Evolutionary conservation across 352 stramenopile genomes (phyloP).

Genomic region (Pythium grandisporangium): DNA sequence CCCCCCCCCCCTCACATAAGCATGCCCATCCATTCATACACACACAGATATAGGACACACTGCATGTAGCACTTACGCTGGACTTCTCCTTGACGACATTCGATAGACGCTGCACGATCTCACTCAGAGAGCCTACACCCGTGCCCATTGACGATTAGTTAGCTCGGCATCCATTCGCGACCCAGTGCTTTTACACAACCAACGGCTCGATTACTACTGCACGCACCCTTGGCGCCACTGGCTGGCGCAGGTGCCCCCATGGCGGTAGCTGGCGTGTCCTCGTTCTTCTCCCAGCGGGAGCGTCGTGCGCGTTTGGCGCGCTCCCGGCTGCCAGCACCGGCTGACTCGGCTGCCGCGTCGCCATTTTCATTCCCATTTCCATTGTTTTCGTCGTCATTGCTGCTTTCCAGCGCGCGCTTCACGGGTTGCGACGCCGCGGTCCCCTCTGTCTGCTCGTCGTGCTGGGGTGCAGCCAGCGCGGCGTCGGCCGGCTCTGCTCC

Average conservation of each 20-base stretch:
- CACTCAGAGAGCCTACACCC: slow-evolving; percentile 20
- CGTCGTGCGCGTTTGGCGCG: slow-evolving; percentile 21
- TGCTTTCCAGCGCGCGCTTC: no score
- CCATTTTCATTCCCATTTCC: not conserved
- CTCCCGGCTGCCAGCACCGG: not conserved
- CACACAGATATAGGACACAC: no score
- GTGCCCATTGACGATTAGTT: not conserved
- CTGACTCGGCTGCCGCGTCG: slow-evolving; percentile 1
- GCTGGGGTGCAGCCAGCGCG: slow-evolving; percentile 6
- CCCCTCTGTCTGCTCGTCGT: not conserved
- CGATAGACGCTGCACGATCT: slow-evolving; percentile 57
- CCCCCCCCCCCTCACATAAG: not conserved
- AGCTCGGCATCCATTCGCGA: not conserved
- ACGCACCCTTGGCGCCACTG: slow-evolving; percentile 2
- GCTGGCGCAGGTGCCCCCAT: not conserved
- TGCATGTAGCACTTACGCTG: slow-evolving; percentile 5
- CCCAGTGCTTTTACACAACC: no score
- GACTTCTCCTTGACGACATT: slow-evolving; percentile 60
- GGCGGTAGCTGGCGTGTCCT: not conserved
- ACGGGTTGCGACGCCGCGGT: no score
- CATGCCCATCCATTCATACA: no score
- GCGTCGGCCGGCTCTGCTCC: not conserved
- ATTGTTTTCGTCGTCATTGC: slow-evolving; percentile 2
- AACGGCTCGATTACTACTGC: no score
- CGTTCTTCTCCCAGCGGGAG: slow-evolving; percentile 23